Base-by-base conservation (phyloP, 2,329 filamentous ascomycete species). In the Calonectria honghensis region DNA sequence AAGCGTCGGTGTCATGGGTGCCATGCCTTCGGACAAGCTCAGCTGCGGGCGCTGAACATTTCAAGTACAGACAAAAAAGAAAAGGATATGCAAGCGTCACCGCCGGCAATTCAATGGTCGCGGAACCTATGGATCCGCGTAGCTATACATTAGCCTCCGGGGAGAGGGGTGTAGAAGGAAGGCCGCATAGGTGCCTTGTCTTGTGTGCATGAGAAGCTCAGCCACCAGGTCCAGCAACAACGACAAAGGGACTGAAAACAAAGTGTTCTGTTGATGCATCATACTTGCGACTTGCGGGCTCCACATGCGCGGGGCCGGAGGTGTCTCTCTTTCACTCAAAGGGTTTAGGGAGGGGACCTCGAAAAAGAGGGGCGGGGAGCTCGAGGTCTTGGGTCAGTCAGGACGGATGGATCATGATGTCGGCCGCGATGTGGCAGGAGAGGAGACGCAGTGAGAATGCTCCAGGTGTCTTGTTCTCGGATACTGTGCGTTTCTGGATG, bases 51-150 rank as follows among this genome's bases (percentile, higher is more conserved):
- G 54, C 54, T 35, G 32, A 31, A 11, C 20, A 37, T 37, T 20
- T 27, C 20, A 10, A 59, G 32, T 59, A 9, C 39, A 18, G 41
- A 48, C 20, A 63, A 63, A 41, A 63, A 31, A 41, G 35, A 41
- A 63, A 41, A 57, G n/a, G 37, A 31, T 41, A 32, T 51, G 45
- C 48, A 64, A 39, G 65, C 35, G 66, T 73, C 71, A 73, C 71
- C 71, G 71, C 71, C 71, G 71, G 71, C 59, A 70, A 37, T 63
- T 57, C 51, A 31, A 39, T 63, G 48, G 72, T 45, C 51, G n/a
- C 27, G 48, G 20, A 27, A 24, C 32, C 57, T 24, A 20, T 24
- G 27, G 32, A 48, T 65, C 27, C 54, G 63, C 41, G 51, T 41
- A 29, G 57, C 52, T 64, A 61, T 29, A 64, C 31, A 51, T 50